Evolutionary conservation across 2,329 filamentous ascomycete genomes (phyloP).

Genomic region (Ampelomyces quisqualis): DNA sequence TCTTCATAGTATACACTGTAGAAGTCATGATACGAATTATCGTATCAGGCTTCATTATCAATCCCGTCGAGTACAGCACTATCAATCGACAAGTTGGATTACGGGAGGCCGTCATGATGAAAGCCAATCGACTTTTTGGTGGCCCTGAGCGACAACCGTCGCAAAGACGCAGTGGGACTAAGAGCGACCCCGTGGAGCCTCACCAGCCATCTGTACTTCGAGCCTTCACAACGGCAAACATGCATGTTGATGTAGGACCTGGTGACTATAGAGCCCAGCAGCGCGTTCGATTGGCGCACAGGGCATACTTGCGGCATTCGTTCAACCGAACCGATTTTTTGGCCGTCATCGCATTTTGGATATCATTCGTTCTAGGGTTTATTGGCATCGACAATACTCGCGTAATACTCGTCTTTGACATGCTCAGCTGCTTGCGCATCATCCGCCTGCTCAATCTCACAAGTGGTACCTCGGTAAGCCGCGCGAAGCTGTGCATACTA

Average conservation of each 20-base stretch:
- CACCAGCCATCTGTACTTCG: conserved; percentile 68
- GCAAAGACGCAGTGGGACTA: conserved; percentile 52
- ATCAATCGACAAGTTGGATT: conserved; percentile 77
- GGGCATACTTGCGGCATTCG: conserved; percentile 89
- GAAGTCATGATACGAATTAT: conserved; percentile 82
- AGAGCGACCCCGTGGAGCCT: conserved; percentile 36
- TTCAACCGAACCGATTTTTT: conserved; percentile 96
- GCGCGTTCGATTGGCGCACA: conserved; percentile 79
- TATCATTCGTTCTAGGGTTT: conserved; percentile 74
- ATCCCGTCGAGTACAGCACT: conserved; percentile 88
- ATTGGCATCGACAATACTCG: conserved; percentile 66
- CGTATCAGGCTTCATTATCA: conserved; percentile 90
- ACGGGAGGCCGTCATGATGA: conserved; percentile 70
- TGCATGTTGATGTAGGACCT: conserved; percentile 54
- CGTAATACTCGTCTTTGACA: conserved; percentile 87
- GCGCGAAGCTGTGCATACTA: not conserved
- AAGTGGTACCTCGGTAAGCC: conserved; percentile 85
- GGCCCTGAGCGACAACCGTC: conserved; percentile 75
- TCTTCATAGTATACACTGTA: conserved; percentile 88
- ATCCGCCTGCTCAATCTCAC: conserved; percentile 87
- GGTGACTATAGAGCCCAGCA: conserved; percentile 73
- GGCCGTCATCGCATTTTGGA: conserved; percentile 93
- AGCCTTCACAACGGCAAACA: conserved; percentile 72
- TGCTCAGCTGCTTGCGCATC: conserved; percentile 94
- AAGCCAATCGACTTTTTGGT: conserved; percentile 71